These are phyloP conservation scores for Trichoderma gamsii DNA, from an alignment of 495 filamentous ascomycete species.

Conservation along the genomic window DNA sequence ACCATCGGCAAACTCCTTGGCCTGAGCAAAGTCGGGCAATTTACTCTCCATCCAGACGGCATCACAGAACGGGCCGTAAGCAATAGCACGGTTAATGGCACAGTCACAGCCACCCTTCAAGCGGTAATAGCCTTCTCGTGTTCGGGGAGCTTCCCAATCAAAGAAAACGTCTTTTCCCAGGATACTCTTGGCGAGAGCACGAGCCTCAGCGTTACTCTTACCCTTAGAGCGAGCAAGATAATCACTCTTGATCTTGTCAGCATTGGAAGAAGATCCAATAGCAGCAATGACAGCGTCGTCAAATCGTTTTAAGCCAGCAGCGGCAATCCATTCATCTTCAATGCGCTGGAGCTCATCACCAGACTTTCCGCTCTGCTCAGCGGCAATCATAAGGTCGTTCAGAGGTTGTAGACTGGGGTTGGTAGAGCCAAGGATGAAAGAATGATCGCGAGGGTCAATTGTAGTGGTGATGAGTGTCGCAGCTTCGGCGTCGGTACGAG, in stretches of 20 bases:
- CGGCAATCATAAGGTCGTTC: conserved; percentile 83
- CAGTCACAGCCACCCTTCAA: conserved; percentile 87
- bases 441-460: conserved; percentile 90
- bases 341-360: conserved; percentile 82
- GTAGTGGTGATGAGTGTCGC: conserved; percentile 95
- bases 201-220: conserved; percentile 75
- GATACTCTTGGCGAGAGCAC: conserved; percentile 74
- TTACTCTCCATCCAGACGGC: conserved; percentile 99
- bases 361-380: conserved; percentile 74
- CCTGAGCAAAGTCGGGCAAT: conserved; percentile 85
- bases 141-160: conserved; percentile 88
- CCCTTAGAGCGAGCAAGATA: conserved; percentile 64
- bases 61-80: conserved; percentile 91
- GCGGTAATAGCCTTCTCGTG: conserved; percentile 90
- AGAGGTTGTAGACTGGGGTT: conserved; percentile 80
- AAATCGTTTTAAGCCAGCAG: conserved; percentile 89
- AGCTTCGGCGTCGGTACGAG: conserved; percentile 94
- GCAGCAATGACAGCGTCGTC: conserved; percentile 77
- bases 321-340: conserved; percentile 77
- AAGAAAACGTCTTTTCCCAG: conserved; percentile 80
- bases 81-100: conserved; percentile 82
- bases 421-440: conserved; percentile 84
- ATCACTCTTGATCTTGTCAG: conserved; percentile 63
- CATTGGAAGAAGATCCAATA: conserved; percentile 51
- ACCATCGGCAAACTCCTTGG: conserved; percentile 88